Evolutionary conservation across 164 flowering plant genomes (phyloP).

Genomic region (Berberis vulgaris): DNA sequence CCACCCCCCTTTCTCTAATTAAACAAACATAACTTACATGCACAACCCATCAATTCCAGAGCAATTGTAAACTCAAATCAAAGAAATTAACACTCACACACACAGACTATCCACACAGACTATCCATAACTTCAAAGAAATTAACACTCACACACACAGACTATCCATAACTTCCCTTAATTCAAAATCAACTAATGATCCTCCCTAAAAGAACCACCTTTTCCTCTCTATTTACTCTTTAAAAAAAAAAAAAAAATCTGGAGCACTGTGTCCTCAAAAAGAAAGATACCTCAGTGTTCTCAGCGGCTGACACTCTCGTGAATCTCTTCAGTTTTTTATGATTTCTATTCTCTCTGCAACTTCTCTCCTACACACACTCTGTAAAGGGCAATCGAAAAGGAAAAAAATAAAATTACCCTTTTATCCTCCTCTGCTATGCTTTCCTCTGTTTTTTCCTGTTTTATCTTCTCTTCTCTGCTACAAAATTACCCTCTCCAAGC

Average conservation of each 20-base stretch:
- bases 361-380: neutral
- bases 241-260: conserved; percentile 20
- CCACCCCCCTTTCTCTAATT: too few relatives aligned
- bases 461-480: neutral
- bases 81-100: too few relatives aligned
- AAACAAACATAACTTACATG: conserved; percentile 1
- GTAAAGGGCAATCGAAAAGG: neutral
- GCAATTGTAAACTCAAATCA: too few relatives aligned
- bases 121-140: neutral
- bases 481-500: neutral
- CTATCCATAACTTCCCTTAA: conserved; percentile 24
- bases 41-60: conserved; percentile 1
- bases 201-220: neutral
- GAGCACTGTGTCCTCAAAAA: conserved; percentile 42
- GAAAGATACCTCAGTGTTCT: conserved; percentile 34
- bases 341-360: neutral
- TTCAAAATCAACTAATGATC: conserved; percentile 22
- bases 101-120: neutral
- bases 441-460: too few relatives aligned
- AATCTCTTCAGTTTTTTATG: conserved; percentile 16
- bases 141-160: neutral
- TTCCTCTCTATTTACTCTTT: conserved; percentile 1
- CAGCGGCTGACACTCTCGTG: conserved; percentile 40
- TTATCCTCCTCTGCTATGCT: neutral
- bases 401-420: neutral